Evolutionary conservation across 164 flowering plant species (phyloP).

Genomic region (Taxillus chinensis): DNA sequence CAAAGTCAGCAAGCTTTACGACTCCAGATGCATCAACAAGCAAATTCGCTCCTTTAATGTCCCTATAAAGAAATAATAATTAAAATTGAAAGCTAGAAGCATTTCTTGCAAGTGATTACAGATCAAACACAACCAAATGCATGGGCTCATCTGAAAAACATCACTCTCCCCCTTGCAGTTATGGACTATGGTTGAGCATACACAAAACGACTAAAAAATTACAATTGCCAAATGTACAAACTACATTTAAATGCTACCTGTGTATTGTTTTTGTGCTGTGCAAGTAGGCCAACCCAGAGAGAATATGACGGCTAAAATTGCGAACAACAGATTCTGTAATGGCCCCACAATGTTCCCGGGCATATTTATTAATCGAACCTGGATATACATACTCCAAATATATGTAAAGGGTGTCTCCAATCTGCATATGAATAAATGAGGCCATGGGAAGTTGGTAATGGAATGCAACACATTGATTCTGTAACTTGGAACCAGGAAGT

Average conservation of each 20-base stretch:
- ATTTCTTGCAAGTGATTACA: neutral
- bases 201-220: no score
- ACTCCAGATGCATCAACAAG: constrained; percentile 90
- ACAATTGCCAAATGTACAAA: neutral
- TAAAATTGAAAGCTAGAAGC: neutral
- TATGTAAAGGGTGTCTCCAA: constrained; percentile 66
- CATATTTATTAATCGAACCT: constrained; percentile 80
- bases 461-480: neutral
- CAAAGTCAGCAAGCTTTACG: constrained; percentile 98
- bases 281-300: constrained; percentile 82
- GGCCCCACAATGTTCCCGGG: constrained; percentile 80
- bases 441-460: neutral
- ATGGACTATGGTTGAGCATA: no score
- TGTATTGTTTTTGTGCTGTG: constrained; percentile 80
- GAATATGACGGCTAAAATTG: constrained; percentile 83
- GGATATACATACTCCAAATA: constrained; percentile 91
- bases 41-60: constrained; percentile 93
- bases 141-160: no score
- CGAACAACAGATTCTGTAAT: constrained; percentile 83
- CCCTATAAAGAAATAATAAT: constrained; percentile 35
- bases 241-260: constrained; percentile 34
- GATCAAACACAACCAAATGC: no score
- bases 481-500: constrained; percentile 3
- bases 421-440: constrained; percentile 28
- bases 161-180: no score